Evolutionary conservation across 371 early-diverging fungal genomes (phyloP).

Genomic region (Mortierella sp.): DNA sequence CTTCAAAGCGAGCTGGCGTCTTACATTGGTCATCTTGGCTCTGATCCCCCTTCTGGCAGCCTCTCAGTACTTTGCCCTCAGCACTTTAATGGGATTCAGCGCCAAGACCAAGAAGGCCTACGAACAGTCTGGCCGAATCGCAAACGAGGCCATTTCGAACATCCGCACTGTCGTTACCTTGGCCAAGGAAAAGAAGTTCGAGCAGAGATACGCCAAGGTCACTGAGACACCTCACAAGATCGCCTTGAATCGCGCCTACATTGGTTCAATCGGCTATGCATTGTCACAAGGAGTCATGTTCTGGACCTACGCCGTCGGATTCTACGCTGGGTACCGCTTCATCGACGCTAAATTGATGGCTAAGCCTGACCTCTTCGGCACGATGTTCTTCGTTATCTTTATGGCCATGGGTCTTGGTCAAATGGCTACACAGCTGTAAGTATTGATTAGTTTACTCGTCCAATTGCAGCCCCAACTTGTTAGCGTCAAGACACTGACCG

Average conservation of each 20-base stretch:
- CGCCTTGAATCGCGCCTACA: slow-evolving; percentile 65
- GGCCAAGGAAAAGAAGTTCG: slow-evolving; percentile 80
- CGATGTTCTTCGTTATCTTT: slow-evolving; percentile 80
- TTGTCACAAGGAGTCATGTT: slow-evolving; percentile 74
- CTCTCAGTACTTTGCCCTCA: slow-evolving; percentile 55
- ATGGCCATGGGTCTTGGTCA: slow-evolving; percentile 75
- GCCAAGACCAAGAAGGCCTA: slow-evolving; percentile 74
- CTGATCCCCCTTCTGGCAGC: slow-evolving; percentile 63
- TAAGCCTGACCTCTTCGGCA: slow-evolving; percentile 20
- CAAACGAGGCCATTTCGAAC: slow-evolving; percentile 87
- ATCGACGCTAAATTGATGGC: slow-evolving; percentile 12
- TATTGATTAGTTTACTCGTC: slow-evolving; percentile 10
- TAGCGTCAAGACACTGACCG: not conserved
- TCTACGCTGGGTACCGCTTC: slow-evolving; percentile 54
- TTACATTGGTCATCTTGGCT: slow-evolving; percentile 68
- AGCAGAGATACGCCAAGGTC: slow-evolving; percentile 64
- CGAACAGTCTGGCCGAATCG: slow-evolving; percentile 76
- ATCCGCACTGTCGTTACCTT: slow-evolving; percentile 90
- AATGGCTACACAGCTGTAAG: slow-evolving; percentile 51
- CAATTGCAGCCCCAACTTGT: not conserved
- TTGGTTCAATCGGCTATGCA: slow-evolving; percentile 73
- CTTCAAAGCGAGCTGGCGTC: slow-evolving; percentile 64
- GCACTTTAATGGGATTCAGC: slow-evolving; percentile 60
- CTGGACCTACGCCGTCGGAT: slow-evolving; percentile 69
- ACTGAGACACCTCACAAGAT: slow-evolving; percentile 72